Percentiles rank a stretch among this genome's conserved stretches.
phyloP scores from a whole-genome alignment of 2,329 filamentous ascomycete genomes.

The Pyrenophora graminea region DNA sequence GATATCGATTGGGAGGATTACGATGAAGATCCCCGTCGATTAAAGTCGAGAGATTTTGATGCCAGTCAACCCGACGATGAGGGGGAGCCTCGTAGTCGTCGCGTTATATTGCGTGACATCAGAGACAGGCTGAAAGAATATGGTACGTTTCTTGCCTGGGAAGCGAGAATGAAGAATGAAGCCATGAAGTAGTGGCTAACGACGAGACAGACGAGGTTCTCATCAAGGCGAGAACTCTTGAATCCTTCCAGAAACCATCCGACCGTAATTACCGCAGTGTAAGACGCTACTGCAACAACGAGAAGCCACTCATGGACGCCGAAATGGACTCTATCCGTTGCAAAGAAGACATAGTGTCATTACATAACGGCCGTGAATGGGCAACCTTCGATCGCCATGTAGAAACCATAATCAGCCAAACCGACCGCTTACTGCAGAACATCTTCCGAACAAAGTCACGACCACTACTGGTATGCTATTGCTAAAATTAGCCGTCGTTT shows the following conservation, averaged over 20 bases:
- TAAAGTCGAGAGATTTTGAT: conserved; percentile 37
- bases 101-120: conserved; percentile 39
- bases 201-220: conserved; percentile 40
- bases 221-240: conserved; percentile 45
- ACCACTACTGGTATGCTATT: conserved; percentile 32
- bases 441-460: conserved; percentile 26
- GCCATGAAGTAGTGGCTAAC: neutral
- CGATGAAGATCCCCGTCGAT: conserved; percentile 28
- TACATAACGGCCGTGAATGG: conserved; percentile 48
- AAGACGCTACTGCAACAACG: conserved; percentile 42
- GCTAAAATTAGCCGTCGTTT: neutral
- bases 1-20: conserved; percentile 38
- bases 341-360: conserved; percentile 49
- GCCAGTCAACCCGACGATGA: conserved; percentile 19
- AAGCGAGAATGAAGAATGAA: neutral
- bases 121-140: conserved; percentile 42
- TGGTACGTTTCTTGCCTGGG: conserved; percentile 22
- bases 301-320: conserved; percentile 43
- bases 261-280: conserved; percentile 48
- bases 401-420: conserved; percentile 38
- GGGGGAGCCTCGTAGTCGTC: conserved; percentile 25
- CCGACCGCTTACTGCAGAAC: conserved; percentile 30
- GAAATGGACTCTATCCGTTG: conserved; percentile 45
- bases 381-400: conserved; percentile 48
- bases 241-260: conserved; percentile 47